These are phyloP conservation scores for Tolypocladium ophioglossoides DNA, from an alignment of 2,329 filamentous ascomycete genomes.

Conservation along the genomic window DNA sequence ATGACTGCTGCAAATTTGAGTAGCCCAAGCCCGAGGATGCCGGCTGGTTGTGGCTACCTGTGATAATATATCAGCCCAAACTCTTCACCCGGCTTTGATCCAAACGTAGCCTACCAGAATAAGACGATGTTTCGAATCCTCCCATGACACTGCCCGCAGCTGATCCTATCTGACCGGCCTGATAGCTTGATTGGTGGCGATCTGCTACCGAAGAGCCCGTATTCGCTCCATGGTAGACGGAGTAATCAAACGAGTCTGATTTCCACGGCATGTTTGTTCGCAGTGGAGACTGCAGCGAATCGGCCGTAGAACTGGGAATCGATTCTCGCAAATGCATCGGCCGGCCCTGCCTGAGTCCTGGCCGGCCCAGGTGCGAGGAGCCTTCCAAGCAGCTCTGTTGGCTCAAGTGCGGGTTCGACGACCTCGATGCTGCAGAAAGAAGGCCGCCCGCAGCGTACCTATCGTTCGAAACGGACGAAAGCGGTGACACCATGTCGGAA, in stretches of 20 bases:
- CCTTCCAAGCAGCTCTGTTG: neutral
- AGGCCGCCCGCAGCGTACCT: constrained; percentile 26
- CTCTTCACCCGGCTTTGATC: neutral
- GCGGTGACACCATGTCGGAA: constrained; percentile 45
- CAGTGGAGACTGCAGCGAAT: constrained; percentile 47
- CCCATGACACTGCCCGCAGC: constrained; percentile 24
- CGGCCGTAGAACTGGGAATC: constrained; percentile 44
- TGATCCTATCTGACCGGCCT: constrained; percentile 31
- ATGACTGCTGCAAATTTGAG: constrained; percentile 27
- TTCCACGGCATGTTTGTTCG: constrained; percentile 55
- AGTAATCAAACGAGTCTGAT: constrained; percentile 47
- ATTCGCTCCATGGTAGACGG: constrained; percentile 35
- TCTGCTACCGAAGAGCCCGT: constrained; percentile 35
- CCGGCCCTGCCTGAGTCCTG: constrained; percentile 41
- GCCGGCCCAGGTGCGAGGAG: constrained; percentile 28
- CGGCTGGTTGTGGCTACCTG: constrained; percentile 3
- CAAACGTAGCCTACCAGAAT: constrained; percentile 33
- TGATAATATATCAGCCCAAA: neutral
- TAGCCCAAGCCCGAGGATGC: constrained; percentile 33
- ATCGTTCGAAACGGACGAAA: constrained; percentile 43
- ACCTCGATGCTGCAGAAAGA: constrained; percentile 33
- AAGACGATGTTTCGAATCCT: constrained; percentile 40
- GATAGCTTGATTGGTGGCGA: constrained; percentile 39
- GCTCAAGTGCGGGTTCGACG: constrained; percentile 33
- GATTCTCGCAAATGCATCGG: constrained; percentile 49